These are phyloP conservation scores for Blechomonas ayalai DNA, from an alignment of 208 protist genomes.

Conservation along the genomic window DNA sequence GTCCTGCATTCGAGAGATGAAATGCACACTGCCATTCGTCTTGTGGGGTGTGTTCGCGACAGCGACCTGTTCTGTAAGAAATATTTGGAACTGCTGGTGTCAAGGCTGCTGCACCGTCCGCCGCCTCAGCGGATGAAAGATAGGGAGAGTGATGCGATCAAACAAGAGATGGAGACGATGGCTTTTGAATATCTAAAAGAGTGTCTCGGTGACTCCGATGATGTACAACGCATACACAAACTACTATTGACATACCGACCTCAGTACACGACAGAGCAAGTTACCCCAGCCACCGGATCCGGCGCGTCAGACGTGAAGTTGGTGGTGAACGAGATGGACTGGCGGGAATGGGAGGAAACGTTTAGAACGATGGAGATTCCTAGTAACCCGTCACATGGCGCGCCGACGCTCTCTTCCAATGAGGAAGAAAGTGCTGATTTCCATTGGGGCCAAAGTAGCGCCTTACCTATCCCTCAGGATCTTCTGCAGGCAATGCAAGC, in stretches of 20 bases:
- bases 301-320: slow-evolving; percentile 17
- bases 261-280: no score
- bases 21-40: slow-evolving; percentile 21
- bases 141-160: slow-evolving; percentile 14
- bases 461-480: slow-evolving; percentile 24
- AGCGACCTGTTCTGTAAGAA: slow-evolving; percentile 17
- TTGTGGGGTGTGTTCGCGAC: slow-evolving; percentile 19
- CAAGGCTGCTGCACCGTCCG: slow-evolving; percentile 22
- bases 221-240: no score
- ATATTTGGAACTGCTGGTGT: slow-evolving; percentile 20
- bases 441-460: no score
- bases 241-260: no score
- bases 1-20: slow-evolving; percentile 15
- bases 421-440: no score
- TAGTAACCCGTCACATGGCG: no score
- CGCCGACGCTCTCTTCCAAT: no score
- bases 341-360: slow-evolving; percentile 18
- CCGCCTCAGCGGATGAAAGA: slow-evolving; percentile 9
- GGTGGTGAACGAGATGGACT: slow-evolving; percentile 16
- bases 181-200: slow-evolving; percentile 21
- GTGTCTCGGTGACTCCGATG: neutral
- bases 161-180: slow-evolving; percentile 17
- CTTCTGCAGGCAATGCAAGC: slow-evolving; percentile 6
- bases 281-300: no score
- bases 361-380: no score